Conservation (phyloP, 1,284 basidiomycete species). For the Boletus calvinii region DNA sequence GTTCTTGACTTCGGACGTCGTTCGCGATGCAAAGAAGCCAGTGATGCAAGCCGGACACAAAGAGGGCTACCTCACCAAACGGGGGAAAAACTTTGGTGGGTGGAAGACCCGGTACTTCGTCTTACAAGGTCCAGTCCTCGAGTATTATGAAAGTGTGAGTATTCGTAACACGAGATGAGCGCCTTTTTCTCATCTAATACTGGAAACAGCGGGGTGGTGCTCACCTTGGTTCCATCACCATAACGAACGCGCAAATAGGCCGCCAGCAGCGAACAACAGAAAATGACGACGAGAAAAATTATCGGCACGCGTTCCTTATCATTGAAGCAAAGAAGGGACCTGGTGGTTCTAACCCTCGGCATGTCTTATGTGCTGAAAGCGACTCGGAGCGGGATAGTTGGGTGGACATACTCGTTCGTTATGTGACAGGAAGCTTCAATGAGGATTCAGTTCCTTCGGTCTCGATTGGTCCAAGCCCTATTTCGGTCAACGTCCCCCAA, state of each 20-base stretch:
- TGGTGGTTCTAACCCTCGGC: constrained; percentile 71
- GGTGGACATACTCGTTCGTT: constrained; percentile 92
- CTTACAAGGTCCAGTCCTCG: constrained; percentile 80
- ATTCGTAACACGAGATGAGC: constrained; percentile 2
- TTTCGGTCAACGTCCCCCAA: constrained; percentile 25
- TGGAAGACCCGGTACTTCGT: constrained; percentile 97
- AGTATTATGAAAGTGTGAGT: constrained; percentile 93
- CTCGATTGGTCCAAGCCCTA: constrained; percentile 28
- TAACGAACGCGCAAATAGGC: constrained; percentile 85
- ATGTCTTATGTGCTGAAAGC: constrained; percentile 95
- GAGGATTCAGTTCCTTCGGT: constrained; percentile 49
- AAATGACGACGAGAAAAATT: constrained; percentile 85
- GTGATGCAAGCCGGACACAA: constrained; percentile 84
- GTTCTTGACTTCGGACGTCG: constrained; percentile 89
- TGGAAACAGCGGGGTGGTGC: constrained; percentile 75
- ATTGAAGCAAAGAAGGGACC: constrained; percentile 81
- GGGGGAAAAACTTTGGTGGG: constrained; percentile 94
- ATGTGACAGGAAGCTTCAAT: constrained; percentile 70
- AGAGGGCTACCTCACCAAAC: constrained; percentile 95
- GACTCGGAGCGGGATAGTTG: constrained; percentile 91
- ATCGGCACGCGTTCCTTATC: constrained; percentile 95
- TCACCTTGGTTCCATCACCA: constrained; percentile 85
- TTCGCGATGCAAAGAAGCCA: constrained; percentile 69
- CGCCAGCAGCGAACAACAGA: constrained; percentile 45
- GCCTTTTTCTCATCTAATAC: constrained; percentile 17